Base-by-base conservation (phyloP, 352 stramenopile species). In the Pythium dissimile region DNA sequence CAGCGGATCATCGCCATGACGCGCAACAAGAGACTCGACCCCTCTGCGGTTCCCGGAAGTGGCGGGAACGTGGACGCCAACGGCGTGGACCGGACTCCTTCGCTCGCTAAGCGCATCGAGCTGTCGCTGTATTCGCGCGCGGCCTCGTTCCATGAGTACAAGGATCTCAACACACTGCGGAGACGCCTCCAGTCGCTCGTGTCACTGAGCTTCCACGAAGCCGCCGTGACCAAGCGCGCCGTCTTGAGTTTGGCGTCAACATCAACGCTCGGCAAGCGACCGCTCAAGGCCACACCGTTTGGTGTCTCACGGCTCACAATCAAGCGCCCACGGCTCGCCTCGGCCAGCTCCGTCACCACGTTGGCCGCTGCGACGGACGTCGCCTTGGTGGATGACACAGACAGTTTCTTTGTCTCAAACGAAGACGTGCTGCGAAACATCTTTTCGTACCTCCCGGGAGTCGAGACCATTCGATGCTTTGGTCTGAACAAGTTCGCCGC, bases 1-100 rank as follows among this genome's bases (percentile, higher is more conserved):
- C 84, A 94, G 64, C 80, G 84, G 27, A 94, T 94, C 64, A 94
- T 94, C 57, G 81, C 81, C 30, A 92, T 94, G 81, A 94, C 84
- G 3, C 72, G 78, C 42, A 84, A 73, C 59, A 89, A 89, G 49
- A 63, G 72, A 23, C 60, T 86, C 24, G 66, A 80, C 20, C 38
- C 59, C 13, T 26, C 59, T 0, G 62, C 47, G 0, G 49, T 50
- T 4, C 37, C 48, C 1, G 48, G 57, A 37, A 62, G 55, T 5
- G 50, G 63, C 32, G 65, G 51, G 24, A 66, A 67, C 9, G 65
- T 66, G 3, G 11, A 67, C 5, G 12, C 59, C 2, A 66, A 73
- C 24, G 69, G 65, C 21, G 74, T 79, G 37, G 71, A 88, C 45
- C 75, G 83, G 21, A 90, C 84, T 16, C 84, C 84, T 32, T 94